phyloP scores from a whole-genome alignment of 208 protist species.

The Leptomonas pyrrhocoris region DNA sequence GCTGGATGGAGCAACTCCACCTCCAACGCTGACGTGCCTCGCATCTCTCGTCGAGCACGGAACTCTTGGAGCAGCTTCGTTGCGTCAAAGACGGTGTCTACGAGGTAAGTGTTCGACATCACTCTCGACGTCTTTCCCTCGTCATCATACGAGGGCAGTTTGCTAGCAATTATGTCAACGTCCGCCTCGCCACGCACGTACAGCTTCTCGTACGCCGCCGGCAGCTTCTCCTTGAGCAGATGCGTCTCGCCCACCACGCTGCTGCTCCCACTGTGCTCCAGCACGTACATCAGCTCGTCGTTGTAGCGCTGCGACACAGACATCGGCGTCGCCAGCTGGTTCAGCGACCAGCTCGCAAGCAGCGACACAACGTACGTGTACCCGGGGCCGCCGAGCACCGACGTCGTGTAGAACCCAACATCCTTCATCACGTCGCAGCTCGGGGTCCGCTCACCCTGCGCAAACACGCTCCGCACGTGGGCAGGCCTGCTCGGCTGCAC shows the following conservation, averaged over 20 bases:
- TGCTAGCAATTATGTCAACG: conserved; percentile 15
- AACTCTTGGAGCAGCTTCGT: neutral
- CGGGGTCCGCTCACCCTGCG: conserved; percentile 47
- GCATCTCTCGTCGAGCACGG: neutral
- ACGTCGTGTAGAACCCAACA: conserved; percentile 62
- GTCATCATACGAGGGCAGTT: neutral
- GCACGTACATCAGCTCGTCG: conserved; percentile 80
- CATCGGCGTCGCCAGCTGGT: conserved; percentile 77
- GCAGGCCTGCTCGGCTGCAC: conserved; percentile 52
- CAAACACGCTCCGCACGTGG: conserved; percentile 72
- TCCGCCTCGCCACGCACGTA: conserved; percentile 32
- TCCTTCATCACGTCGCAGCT: conserved; percentile 78
- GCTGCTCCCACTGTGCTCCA: conserved; percentile 71
- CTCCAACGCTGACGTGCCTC: neutral
- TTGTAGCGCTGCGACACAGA: conserved; percentile 67
- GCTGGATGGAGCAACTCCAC: neutral
- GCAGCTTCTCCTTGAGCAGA: conserved; percentile 65
- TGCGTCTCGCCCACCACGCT: conserved; percentile 57
- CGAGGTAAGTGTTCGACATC: neutral
- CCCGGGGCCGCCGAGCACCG: conserved; percentile 57
- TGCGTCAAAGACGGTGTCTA: conserved; percentile 5
- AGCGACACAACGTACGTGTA: conserved; percentile 82
- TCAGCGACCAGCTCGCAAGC: conserved; percentile 74
- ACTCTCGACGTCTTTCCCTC: neutral
- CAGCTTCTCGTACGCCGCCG: conserved; percentile 47